Base-by-base conservation (phyloP, 2,329 filamentous ascomycete genomes). In the Zymoseptoria tritici region DNA sequence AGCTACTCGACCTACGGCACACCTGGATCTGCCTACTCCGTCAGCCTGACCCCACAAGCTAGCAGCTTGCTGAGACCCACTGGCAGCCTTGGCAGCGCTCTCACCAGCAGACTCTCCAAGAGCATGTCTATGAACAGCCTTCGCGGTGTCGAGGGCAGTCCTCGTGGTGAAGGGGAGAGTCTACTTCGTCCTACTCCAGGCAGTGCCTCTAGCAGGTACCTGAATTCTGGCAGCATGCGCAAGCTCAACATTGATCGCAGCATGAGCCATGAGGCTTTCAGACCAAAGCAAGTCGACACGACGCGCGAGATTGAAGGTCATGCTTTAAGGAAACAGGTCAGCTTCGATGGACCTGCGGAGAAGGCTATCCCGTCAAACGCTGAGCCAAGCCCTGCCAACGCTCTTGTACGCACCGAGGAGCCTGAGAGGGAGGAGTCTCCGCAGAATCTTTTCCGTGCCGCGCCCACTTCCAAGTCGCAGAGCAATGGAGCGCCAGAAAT, bases 1-100 rank as follows among this genome's bases (percentile, higher is more conserved):
- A 91, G 89, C 1, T 97, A 97, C 76, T 96, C 91, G 64, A 91
- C 87, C 2, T 96, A 96, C 68, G 91, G 90, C 52, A 92, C 89
- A 1, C 91, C 93, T 5, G 85, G 80, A 42, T 72, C 71, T 26
- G 67, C 67, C 4, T 71, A 61, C 58, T 68, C 65, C 21, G 62
- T 64, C 46, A 90, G 87, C 73, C 88, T 89, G 6, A 88, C 90
- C 4, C 85, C 84, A 46, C 81, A 80, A 19, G 83, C 84, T 22
- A 85, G 84, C 70, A 91, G 86, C 70, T 74, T 92, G 42, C 74
- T 88, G 19, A 76, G 76, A 56, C 72, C 72, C 24, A 81, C 80
- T 57, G 81, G 85, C n/a, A 88, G 85, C 70, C 78, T 90, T 52
- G 85, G 85, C 61, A 70, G 59, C 84, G 89, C 58, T 85, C 84